phyloP scores from a whole-genome alignment of 1,284 basidiomycete species.

The Ceratobasidium papillatum region DNA sequence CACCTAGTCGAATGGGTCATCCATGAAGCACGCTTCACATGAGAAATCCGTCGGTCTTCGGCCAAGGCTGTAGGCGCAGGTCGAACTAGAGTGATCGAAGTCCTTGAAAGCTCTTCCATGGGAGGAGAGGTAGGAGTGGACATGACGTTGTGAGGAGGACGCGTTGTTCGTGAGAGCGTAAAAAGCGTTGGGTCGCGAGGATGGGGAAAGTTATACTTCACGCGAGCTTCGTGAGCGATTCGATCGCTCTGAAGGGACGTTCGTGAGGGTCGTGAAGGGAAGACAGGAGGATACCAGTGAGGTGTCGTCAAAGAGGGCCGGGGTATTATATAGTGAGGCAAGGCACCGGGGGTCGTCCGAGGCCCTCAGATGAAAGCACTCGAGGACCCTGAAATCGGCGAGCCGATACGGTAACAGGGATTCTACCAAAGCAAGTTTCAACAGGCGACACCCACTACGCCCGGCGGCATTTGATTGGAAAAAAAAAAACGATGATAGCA shows the following conservation, averaged over 20 bases:
- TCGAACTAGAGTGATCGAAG: slow-evolving; percentile 8
- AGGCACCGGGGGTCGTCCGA: neutral
- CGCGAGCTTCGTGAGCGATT: neutral
- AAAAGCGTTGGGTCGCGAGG: slow-evolving; percentile 9
- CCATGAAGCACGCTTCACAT: slow-evolving; percentile 36
- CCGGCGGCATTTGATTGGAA: neutral
- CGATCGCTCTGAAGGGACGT: neutral
- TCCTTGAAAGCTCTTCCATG: slow-evolving; percentile 26
- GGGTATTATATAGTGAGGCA: slow-evolving; percentile 13
- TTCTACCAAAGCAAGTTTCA: slow-evolving; percentile 7
- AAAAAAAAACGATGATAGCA: neutral
- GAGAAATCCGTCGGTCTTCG: slow-evolving; percentile 18
- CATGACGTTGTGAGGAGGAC: neutral
- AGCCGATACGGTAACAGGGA: slow-evolving; percentile 10
- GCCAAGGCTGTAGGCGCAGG: neutral
- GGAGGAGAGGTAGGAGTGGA: neutral
- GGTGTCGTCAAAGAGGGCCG: neutral
- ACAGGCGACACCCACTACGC: neutral
- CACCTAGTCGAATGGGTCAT: slow-evolving; percentile 29
- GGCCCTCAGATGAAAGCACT: neutral
- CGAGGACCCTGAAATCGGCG: slow-evolving; percentile 32
- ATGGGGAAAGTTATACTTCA: neutral
- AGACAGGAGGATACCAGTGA: neutral
- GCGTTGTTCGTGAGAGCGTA: slow-evolving; percentile 3
- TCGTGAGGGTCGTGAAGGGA: slow-evolving; percentile 38